phyloP scores from a whole-genome alignment of 768 basidiomycete genomes.

The Pleurotus tuber-regium region DNA sequence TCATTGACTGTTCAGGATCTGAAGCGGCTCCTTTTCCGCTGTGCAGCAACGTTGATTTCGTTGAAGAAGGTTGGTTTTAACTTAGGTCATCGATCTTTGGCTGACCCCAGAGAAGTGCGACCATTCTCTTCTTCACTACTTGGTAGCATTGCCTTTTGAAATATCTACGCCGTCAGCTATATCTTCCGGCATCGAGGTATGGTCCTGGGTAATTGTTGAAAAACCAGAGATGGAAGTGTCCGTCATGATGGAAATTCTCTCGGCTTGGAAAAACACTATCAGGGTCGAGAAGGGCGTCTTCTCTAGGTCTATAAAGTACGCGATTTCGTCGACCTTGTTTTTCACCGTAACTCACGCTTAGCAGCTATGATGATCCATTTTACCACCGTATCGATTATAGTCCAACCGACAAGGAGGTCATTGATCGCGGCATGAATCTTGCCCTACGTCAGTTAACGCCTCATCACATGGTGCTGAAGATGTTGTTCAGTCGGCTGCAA shows the following conservation, averaged over 20 bases:
- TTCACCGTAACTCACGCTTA: background rate
- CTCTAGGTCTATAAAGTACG: slow-evolving; percentile 77
- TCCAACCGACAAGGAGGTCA: slow-evolving; percentile 82
- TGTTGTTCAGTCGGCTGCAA: slow-evolving; percentile 90
- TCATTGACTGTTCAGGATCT: slow-evolving; percentile 79
- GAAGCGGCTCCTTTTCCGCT: slow-evolving; percentile 82
- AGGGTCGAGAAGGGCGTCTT: slow-evolving; percentile 80
- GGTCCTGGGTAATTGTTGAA: slow-evolving; percentile 95
- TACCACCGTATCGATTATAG: slow-evolving; percentile 81
- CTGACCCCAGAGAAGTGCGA: slow-evolving; percentile 56
- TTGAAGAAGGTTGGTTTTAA: slow-evolving; percentile 47
- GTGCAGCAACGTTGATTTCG: slow-evolving; percentile 78
- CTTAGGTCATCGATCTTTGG: background rate
- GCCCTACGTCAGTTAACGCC: slow-evolving; percentile 79
- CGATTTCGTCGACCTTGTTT: background rate
- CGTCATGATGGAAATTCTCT: slow-evolving; percentile 80
- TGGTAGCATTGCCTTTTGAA: slow-evolving; percentile 86
- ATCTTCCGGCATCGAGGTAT: slow-evolving; percentile 86
- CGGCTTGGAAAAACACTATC: slow-evolving; percentile 86
- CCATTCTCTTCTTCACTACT: slow-evolving; percentile 78
- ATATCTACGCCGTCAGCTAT: slow-evolving; percentile 86
- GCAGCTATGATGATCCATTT: slow-evolving; percentile 87
- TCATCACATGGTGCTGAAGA: slow-evolving; percentile 80
- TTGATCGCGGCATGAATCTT: slow-evolving; percentile 67
- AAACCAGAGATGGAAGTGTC: slow-evolving; percentile 79